Evolutionary conservation across 306 rosid genomes (phyloP).

Genomic region (Corylus americana): DNA sequence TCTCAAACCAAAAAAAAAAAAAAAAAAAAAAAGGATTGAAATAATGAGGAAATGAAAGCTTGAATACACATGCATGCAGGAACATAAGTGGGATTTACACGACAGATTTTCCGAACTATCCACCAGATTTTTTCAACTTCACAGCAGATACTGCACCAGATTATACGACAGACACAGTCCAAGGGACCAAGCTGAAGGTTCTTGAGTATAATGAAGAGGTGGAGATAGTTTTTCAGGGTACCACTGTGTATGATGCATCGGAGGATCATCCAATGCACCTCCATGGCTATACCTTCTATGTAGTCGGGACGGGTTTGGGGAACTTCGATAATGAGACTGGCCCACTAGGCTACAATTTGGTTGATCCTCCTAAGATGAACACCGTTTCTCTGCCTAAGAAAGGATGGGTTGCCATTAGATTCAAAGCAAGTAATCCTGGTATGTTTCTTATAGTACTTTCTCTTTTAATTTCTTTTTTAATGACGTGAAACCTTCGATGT

Average conservation of each 20-base stretch:
- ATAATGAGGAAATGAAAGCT: background rate
- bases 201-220: slow-evolving; percentile 27
- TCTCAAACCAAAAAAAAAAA: too few relatives aligned
- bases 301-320: slow-evolving; percentile 38
- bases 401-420: slow-evolving; percentile 37
- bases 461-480: too few relatives aligned
- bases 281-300: slow-evolving; percentile 41
- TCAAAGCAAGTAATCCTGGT: slow-evolving; percentile 40
- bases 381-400: slow-evolving; percentile 35
- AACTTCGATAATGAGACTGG: slow-evolving; percentile 23
- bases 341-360: slow-evolving; percentile 30
- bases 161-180: background rate
- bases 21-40: too few relatives aligned
- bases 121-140: slow-evolving; percentile 19
- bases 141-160: slow-evolving; percentile 17
- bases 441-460: background rate
- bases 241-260: slow-evolving; percentile 27
- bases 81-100: slow-evolving; percentile 27
- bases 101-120: slow-evolving; percentile 16
- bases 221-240: slow-evolving; percentile 40
- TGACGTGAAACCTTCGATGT: too few relatives aligned
- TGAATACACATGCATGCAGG: background rate
- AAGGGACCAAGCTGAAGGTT: slow-evolving; percentile 22
- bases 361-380: slow-evolving; percentile 36
- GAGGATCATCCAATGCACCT: slow-evolving; percentile 48